Percentiles rank a stretch among this genome's conserved stretches.
These are phyloP conservation scores for Ziziphus jujuba DNA, from an alignment of 306 rosid species.

Conservation along the genomic window DNA sequence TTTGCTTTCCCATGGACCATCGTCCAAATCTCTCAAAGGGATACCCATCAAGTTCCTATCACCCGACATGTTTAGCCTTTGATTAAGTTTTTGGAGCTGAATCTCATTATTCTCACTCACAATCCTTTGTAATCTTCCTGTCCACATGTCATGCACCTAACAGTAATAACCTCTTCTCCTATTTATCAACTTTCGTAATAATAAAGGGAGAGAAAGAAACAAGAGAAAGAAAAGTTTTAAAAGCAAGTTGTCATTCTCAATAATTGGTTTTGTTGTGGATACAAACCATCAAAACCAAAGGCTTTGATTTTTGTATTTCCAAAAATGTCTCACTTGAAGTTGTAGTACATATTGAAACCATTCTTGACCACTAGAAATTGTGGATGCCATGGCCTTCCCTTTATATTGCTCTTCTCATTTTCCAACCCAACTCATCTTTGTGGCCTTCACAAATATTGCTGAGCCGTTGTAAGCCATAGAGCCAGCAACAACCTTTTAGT, in stretches of 20 bases:
- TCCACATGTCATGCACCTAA: neutral
- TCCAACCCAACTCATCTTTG: constrained; percentile 15
- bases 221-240: constrained; percentile 14
- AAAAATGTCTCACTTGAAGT: constrained; percentile 14
- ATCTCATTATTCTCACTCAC: neutral
- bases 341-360: neutral
- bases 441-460: constrained; percentile 15
- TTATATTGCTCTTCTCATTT: constrained; percentile 5
- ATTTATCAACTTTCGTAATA: neutral
- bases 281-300: constrained; percentile 35
- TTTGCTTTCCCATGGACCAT: too few species aligned
- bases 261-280: constrained; percentile 9
- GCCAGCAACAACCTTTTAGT: neutral
- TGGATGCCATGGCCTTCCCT: constrained; percentile 27
- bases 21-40: too few species aligned
- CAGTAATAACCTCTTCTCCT: neutral
- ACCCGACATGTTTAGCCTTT: neutral
- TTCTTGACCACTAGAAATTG: constrained; percentile 34
- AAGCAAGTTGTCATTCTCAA: constrained; percentile 31
- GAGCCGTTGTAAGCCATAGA: neutral
- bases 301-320: constrained; percentile 12
- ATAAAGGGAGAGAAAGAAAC: constrained; percentile 2
- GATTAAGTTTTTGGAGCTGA: neutral
- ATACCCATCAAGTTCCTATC: neutral
- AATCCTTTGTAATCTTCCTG: neutral